Conservation (phyloP, 768 basidiomycete species). For the Rhizopogon sp. region DNA sequence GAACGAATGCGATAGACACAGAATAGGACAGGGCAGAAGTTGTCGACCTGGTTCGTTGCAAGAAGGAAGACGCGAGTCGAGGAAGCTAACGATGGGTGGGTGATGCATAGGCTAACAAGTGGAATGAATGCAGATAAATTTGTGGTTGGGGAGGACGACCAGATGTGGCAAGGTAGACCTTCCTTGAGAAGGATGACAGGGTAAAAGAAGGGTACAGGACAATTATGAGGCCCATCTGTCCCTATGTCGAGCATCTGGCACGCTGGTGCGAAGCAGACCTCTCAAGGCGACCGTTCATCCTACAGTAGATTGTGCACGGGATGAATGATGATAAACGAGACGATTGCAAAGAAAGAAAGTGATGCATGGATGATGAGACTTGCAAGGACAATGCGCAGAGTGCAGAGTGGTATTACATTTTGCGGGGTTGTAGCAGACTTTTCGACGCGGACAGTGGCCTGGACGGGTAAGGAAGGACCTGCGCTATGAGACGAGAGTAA, state of each 20-base stretch:
- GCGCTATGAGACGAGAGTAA: conserved; percentile 52
- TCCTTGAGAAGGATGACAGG: conserved; percentile 8
- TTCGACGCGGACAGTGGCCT: conserved; percentile 41
- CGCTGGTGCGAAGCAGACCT: conserved; percentile 6
- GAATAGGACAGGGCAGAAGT: conserved; percentile 37
- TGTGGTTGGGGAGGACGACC: conserved; percentile 20
- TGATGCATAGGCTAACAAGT: conserved; percentile 53
- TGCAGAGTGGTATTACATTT: conserved; percentile 78
- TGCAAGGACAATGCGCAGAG: conserved; percentile 59
- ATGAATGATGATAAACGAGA: conserved; percentile 37
- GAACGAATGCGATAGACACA: conserved; percentile 49
- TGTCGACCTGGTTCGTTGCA: conserved; percentile 51
- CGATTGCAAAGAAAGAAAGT: conserved; percentile 61
- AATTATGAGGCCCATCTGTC: background rate
- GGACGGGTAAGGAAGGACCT: conserved; percentile 1
- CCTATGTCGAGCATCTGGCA: conserved; percentile 17
- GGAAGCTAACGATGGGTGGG: conserved; percentile 44
- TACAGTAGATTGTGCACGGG: conserved; percentile 41
- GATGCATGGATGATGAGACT: conserved; percentile 60
- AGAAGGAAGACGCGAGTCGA: conserved; percentile 35
- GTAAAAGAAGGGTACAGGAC: conserved; percentile 1
- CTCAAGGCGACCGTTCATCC: conserved; percentile 8
- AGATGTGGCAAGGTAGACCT: conserved; percentile 13
- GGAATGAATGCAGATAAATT: conserved; percentile 38
- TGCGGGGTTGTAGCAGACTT: conserved; percentile 49